Conservation (phyloP, 2,329 filamentous ascomycete genomes). For the Cladosporium sp. region DNA sequence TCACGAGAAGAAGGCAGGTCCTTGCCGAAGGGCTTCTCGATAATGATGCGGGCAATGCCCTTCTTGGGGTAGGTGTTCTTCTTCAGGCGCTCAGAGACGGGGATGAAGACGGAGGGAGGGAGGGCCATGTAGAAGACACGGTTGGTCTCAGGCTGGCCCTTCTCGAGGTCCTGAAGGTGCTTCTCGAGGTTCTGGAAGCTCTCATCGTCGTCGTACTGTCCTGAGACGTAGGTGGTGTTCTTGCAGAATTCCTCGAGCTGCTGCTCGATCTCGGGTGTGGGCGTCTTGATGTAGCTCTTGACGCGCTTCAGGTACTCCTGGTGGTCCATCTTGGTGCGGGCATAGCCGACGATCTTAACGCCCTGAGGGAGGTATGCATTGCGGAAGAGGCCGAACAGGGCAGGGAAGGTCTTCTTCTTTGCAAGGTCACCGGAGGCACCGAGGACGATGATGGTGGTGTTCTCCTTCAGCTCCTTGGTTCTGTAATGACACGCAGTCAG, state of each 20-base stretch:
- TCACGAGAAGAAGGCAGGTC: conserved; percentile 91
- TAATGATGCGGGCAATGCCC: conserved; percentile 90
- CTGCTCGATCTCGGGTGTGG: conserved; percentile 94
- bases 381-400: conserved; percentile 93
- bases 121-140: conserved; percentile 99
- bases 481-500: conserved; percentile 42
- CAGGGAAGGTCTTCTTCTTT: conserved; percentile 99
- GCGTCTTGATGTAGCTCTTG: conserved; percentile 97
- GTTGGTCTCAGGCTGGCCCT: conserved; percentile 75
- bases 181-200: conserved; percentile 81
- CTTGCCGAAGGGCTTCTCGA: conserved; percentile 99
- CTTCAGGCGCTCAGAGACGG: conserved; percentile 95
- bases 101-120: conserved; percentile 94
- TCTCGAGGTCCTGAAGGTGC: conserved; percentile 81
- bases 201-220: conserved; percentile 96
- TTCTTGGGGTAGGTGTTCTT: conserved; percentile 90
- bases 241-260: conserved; percentile 86
- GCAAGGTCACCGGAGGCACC: conserved; percentile 96
- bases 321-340: conserved; percentile 98
- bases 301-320: conserved; percentile 91
- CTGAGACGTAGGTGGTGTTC: conserved; percentile 89
- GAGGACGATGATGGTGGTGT: conserved; percentile 94
- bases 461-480: conserved; percentile 92
- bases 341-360: conserved; percentile 97
- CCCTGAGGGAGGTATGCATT: conserved; percentile 98